These are phyloP conservation scores for Phytophthora macrochlamydospora DNA, from an alignment of 352 stramenopile species.

Conservation along the genomic window DNA sequence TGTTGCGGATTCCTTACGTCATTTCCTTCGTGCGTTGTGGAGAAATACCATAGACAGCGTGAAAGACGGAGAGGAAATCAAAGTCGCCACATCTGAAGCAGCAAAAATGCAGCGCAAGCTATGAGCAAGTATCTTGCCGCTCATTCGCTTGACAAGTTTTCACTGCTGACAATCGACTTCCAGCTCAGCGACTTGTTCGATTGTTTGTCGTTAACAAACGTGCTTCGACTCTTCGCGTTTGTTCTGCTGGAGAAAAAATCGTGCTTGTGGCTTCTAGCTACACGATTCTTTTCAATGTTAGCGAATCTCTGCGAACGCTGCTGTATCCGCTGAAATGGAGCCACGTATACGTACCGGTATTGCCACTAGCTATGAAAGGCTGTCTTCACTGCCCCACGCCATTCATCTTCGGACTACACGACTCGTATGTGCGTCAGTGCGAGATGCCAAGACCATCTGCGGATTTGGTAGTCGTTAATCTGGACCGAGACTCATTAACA, in stretches of 20 bases:
- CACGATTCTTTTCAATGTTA: conserved; percentile 61
- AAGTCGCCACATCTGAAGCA: not conserved
- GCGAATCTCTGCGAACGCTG: conserved; percentile 55
- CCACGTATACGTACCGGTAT: conserved; percentile 78
- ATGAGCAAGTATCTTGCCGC: conserved; percentile 13
- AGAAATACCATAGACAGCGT: not conserved
- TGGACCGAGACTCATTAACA: conserved; percentile 60
- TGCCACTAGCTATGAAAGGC: conserved; percentile 63
- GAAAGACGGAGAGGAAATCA: not conserved
- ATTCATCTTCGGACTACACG: conserved; percentile 81
- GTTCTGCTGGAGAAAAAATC: conserved; percentile 78
- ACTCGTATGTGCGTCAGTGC: conserved; percentile 54
- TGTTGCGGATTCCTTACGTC: conserved; percentile 53
- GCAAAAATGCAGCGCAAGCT: conserved; percentile 4
- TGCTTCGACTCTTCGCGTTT: conserved; percentile 67
- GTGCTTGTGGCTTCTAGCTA: conserved; percentile 72
- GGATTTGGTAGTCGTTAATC: conserved; percentile 61
- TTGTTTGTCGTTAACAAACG: conserved; percentile 57
- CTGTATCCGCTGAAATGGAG: conserved; percentile 74
- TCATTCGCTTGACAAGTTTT: not conserved
- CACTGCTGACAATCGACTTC: conserved; percentile 35
- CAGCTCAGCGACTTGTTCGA: conserved; percentile 60
- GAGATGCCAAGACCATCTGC: conserved; percentile 52
- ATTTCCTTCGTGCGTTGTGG: conserved; percentile 41
- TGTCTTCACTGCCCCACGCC: conserved; percentile 79